These are phyloP conservation scores for Cupressus sempervirens DNA, from an alignment of 75 land plant genomes.

Conservation along the genomic window DNA sequence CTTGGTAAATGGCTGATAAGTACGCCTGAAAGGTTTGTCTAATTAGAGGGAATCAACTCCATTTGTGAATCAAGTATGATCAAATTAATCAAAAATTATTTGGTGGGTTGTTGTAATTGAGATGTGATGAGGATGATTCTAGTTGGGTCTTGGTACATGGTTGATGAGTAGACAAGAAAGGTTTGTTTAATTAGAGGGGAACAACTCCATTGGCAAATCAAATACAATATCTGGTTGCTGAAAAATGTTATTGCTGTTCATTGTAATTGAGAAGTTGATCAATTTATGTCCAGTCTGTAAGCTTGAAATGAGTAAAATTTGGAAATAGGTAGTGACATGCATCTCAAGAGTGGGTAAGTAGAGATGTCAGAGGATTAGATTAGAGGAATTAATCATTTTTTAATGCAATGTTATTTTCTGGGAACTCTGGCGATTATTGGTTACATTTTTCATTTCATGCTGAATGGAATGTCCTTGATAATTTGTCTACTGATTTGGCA, in stretches of 20 bases:
- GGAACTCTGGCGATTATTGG: neutral
- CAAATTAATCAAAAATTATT: neutral
- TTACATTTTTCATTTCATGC: neutral
- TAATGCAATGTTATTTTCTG: neutral
- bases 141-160: no score
- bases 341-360: neutral
- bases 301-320: neutral
- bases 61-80: neutral
- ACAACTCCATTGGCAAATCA: no score
- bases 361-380: neutral
- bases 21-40: neutral
- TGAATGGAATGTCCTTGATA: neutral
- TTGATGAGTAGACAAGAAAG: neutral
- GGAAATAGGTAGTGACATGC: neutral
- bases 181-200: neutral
- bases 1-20: neutral
- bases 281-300: neutral
- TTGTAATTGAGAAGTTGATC: neutral
- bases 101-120: neutral
- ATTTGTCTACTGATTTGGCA: slow-evolving; percentile 15
- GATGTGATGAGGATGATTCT: neutral
- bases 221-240: no score
- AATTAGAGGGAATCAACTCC: neutral
- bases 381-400: neutral
- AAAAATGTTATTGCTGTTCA: no score